Evolutionary conservation across 257 asterid genomes (phyloP).

Genomic region (Parsonsia alboflavescens): DNA sequence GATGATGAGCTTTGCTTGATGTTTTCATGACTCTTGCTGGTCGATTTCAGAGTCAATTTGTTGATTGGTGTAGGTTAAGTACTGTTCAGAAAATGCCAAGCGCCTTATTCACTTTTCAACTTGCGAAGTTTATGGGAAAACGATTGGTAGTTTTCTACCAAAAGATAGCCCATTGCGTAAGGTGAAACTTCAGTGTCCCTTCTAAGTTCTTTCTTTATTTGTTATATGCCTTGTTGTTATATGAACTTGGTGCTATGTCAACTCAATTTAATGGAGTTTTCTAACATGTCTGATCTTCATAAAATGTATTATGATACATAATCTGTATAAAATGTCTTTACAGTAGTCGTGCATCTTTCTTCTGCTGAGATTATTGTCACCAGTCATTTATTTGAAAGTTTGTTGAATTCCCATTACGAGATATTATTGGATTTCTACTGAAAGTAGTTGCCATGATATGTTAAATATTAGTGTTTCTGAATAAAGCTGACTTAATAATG

Average conservation of each 20-base stretch:
- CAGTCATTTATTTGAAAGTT: no score
- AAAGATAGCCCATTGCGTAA: slow-evolving; percentile 74
- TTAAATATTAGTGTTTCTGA: not conserved
- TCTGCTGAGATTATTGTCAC: no score
- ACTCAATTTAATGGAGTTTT: no score
- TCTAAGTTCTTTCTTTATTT: not conserved
- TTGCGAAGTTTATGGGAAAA: slow-evolving; percentile 90
- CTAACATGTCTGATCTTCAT: no score
- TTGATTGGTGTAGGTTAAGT: slow-evolving; percentile 54
- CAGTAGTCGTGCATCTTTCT: no score
- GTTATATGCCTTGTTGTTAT: no score
- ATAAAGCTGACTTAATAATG: not conserved
- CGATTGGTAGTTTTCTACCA: slow-evolving; percentile 71
- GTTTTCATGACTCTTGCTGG: not conserved
- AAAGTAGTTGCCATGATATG: not conserved
- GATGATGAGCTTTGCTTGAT: slow-evolving; percentile 1
- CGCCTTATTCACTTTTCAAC: slow-evolving; percentile 92
- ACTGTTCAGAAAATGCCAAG: slow-evolving; percentile 82
- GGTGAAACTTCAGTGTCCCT: slow-evolving; percentile 46
- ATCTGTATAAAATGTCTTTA: no score
- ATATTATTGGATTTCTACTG: not conserved
- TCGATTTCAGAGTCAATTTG: not conserved
- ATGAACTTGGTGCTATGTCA: no score
- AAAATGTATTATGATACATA: no score
- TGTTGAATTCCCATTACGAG: not conserved